These are phyloP conservation scores for Trichoderma gamsii DNA, from an alignment of 495 filamentous ascomycete species.

Conservation along the genomic window DNA sequence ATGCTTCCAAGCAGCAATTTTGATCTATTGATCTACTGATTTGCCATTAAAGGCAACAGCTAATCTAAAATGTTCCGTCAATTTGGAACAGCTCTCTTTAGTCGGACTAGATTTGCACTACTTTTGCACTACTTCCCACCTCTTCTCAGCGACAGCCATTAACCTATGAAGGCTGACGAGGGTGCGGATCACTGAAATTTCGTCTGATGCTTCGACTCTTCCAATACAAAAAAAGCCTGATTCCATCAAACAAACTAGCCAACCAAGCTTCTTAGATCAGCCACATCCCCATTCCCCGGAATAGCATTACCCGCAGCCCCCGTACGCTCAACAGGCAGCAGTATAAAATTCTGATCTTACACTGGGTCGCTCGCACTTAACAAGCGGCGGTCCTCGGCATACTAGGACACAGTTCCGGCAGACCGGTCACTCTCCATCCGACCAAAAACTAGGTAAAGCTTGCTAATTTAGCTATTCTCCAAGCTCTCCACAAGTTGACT, in stretches of 20 bases:
- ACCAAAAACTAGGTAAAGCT: not conserved
- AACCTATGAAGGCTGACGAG: not conserved
- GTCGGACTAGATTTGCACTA: not conserved
- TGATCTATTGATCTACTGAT: not conserved
- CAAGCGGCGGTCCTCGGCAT: not conserved
- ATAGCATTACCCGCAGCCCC: not conserved
- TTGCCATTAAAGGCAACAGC: not conserved
- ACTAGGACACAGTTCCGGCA: not conserved
- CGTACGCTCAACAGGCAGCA: not conserved
- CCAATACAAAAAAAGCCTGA: not conserved
- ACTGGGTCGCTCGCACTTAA: not conserved
- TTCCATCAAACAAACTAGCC: not conserved
- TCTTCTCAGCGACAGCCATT: not conserved
- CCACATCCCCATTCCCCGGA: not conserved
- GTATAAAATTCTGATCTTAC: not conserved
- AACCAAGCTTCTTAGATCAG: not conserved
- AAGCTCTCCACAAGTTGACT: not conserved
- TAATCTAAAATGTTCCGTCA: not conserved
- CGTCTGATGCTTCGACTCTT: not conserved
- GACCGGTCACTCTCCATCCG: not conserved
- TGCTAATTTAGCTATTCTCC: not conserved
- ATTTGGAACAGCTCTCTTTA: not conserved
- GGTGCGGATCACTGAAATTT: not conserved
- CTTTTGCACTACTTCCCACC: not conserved
- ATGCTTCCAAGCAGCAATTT: not conserved